These are phyloP conservation scores for Mycosphaerelloides madeirae DNA, from an alignment of 2,329 filamentous ascomycete genomes.

Conservation along the genomic window DNA sequence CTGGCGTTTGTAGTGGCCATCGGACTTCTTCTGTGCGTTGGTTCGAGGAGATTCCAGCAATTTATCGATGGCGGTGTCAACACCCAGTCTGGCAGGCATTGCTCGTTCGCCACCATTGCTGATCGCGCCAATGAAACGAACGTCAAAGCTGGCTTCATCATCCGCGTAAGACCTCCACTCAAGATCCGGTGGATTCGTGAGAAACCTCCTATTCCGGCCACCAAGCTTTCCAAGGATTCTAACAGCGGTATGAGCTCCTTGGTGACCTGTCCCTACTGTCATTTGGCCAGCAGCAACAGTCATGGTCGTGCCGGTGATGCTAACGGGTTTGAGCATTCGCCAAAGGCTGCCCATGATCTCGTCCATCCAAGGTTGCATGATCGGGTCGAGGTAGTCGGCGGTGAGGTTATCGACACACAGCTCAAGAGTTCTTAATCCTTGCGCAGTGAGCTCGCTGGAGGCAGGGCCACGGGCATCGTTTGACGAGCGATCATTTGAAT, in stretches of 20 bases:
- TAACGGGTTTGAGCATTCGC: conserved; percentile 87
- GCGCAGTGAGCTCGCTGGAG: conserved; percentile 72
- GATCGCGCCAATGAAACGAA: conserved; percentile 83
- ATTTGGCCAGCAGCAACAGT: conserved; percentile 14
- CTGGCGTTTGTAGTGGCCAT: conserved; percentile 88
- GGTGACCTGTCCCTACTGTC: conserved; percentile 52
- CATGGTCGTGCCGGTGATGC: conserved; percentile 59
- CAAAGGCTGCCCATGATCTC: conserved; percentile 97
- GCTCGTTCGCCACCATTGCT: conserved; percentile 64
- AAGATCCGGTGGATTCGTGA: conserved; percentile 82
- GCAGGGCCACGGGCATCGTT: conserved; percentile 21
- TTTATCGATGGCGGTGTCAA: conserved; percentile 84
- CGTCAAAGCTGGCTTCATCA: conserved; percentile 79
- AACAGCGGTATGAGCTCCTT: conserved; percentile 97
- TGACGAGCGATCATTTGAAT: conserved; percentile 20
- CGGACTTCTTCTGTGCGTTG: conserved; percentile 58
- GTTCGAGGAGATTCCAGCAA: conserved; percentile 72
- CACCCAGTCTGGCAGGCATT: conserved; percentile 79
- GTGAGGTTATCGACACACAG: conserved; percentile 98
- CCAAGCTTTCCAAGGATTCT: conserved; percentile 94
- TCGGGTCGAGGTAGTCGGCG: conserved; percentile 94
- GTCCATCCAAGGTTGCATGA: conserved; percentile 98
- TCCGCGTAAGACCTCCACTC: conserved; percentile 81
- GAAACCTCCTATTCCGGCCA: conserved; percentile 89
- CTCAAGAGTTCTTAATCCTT: conserved; percentile 87